Conservation (phyloP, 768 basidiomycete species). For the Tylopilus vinaceipallidus region DNA sequence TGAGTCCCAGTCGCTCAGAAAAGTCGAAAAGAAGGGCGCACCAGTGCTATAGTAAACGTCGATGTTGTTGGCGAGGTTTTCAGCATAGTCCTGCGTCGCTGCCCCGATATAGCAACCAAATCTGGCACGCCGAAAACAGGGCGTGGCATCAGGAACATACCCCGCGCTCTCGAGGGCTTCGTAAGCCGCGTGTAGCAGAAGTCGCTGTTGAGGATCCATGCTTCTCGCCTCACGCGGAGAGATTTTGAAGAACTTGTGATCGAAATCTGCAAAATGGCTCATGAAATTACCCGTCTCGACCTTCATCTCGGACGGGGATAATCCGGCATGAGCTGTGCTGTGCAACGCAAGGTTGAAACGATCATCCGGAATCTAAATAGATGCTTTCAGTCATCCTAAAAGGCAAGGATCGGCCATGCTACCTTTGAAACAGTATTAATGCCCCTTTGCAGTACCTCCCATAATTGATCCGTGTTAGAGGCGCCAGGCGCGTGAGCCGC, state of each 20-base stretch:
- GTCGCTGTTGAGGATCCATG: constrained; percentile 77
- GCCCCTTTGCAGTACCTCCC: constrained; percentile 58
- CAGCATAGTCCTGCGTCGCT: constrained; percentile 66
- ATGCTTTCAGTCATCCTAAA: background rate
- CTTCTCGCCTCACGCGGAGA: constrained; percentile 70
- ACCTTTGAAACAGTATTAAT: constrained; percentile 55
- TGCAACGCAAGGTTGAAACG: constrained; percentile 53
- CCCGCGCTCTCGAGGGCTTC: constrained; percentile 71
- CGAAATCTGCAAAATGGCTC: constrained; percentile 54
- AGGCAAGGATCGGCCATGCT: constrained; percentile 6
- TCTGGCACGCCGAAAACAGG: constrained; percentile 47
- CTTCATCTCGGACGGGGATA: constrained; percentile 43
- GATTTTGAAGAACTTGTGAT: constrained; percentile 69
- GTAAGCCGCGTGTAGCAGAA: constrained; percentile 64
- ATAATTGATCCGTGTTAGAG: constrained; percentile 43
- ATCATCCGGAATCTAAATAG: constrained; percentile 53
- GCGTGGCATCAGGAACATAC: constrained; percentile 59
- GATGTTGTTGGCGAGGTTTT: constrained; percentile 59
- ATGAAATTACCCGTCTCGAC: constrained; percentile 66
- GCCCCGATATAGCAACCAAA: constrained; percentile 70
- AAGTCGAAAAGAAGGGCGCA: constrained; percentile 22
- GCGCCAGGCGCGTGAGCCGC: constrained; percentile 57
- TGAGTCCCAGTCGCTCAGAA: background rate
- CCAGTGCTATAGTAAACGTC: constrained; percentile 74
- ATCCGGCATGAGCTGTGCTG: constrained; percentile 17